Conservation (phyloP, 2,329 filamentous ascomycete species). For the Epichloe coenophiala region DNA sequence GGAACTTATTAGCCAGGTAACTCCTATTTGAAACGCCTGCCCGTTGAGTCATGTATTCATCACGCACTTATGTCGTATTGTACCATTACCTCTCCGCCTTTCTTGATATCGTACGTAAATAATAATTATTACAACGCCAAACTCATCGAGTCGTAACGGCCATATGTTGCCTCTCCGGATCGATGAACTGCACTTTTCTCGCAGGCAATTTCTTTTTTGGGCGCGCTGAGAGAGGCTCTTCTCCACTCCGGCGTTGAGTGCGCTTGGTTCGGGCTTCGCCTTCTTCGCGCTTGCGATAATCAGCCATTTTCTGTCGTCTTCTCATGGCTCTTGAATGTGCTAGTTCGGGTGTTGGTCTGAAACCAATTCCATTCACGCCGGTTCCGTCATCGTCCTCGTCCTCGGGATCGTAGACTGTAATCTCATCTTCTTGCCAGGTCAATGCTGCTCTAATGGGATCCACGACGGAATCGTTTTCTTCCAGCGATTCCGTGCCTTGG, state of each 20-base stretch:
- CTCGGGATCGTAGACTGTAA: constrained; percentile 50
- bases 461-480: constrained; percentile 24
- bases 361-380: constrained; percentile 55
- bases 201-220: constrained; percentile 15
- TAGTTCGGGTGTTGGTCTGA: constrained; percentile 48
- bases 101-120: not conserved
- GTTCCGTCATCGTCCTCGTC: constrained; percentile 54
- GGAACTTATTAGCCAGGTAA: too few relatives aligned
- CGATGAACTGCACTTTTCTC: constrained; percentile 27
- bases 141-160: constrained; percentile 14
- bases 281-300: constrained; percentile 48
- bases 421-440: constrained; percentile 56
- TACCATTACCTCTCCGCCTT: not conserved
- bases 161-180: constrained; percentile 22
- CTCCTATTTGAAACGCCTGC: not conserved
- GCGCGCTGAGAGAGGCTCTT: constrained; percentile 13
- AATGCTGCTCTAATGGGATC: constrained; percentile 45
- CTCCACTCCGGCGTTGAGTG: constrained; percentile 34
- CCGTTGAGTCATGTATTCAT: not conserved
- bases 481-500: constrained; percentile 5
- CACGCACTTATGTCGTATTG: not conserved
- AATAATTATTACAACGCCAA: not conserved
- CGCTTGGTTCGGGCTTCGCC: constrained; percentile 43
- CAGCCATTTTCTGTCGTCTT: constrained; percentile 46
- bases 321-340: constrained; percentile 43